These are phyloP conservation scores for Solanum bulbocastanum DNA, from an alignment of 257 asterid species.

Conservation along the genomic window DNA sequence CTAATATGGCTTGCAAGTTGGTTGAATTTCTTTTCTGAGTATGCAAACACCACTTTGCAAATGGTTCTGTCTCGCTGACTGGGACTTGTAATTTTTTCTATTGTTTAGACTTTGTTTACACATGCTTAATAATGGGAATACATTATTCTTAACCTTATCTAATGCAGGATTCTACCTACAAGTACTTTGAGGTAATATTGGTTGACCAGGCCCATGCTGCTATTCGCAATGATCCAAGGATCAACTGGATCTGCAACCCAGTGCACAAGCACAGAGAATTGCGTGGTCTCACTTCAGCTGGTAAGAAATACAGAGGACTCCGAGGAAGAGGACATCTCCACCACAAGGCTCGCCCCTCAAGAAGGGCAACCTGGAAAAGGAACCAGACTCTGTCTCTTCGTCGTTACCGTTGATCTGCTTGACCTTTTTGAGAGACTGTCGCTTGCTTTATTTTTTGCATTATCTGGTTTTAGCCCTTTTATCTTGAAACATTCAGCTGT, in stretches of 20 bases:
- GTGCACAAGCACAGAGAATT: constrained; percentile 1
- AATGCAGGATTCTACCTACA: background rate
- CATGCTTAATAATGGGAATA: background rate
- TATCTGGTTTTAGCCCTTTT: background rate
- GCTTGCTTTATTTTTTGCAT: background rate
- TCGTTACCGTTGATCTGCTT: background rate
- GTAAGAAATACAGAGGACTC: constrained; percentile 1
- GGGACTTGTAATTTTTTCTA: background rate
- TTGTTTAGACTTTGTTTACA: background rate
- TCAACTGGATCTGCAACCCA: constrained; percentile 2
- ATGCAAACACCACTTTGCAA: background rate
- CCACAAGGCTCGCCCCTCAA: background rate
- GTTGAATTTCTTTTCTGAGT: background rate
- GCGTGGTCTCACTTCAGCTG: background rate
- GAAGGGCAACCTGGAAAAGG: constrained; percentile 1
- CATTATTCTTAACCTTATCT: background rate
- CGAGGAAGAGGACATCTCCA: background rate
- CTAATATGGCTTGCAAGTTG: background rate
- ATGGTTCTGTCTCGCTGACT: background rate
- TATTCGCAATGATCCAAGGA: background rate
- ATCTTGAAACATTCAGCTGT: background rate
- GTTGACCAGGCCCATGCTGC: background rate
- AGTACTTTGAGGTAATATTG: background rate
- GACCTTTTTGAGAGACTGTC: background rate
- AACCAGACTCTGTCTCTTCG: background rate